Evolutionary conservation across 495 filamentous ascomycete genomes (phyloP), one percentile per base, ranked within the genome.

Genomic region (Bombardia bombarda): DNA sequence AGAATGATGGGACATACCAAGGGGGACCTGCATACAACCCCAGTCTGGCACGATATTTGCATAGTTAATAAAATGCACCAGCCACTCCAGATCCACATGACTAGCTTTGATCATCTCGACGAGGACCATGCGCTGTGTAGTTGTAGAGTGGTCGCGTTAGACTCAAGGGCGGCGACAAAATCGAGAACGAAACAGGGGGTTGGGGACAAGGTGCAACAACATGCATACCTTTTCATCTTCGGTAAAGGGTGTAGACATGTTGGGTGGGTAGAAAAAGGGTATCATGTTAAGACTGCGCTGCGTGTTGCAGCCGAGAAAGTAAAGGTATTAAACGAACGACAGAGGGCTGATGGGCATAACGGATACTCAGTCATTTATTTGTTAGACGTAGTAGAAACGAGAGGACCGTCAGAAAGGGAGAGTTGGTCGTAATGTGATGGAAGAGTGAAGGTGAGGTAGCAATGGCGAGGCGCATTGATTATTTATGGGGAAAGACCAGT

Each of bases 71-170:
- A 72, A 67, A n/a, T 65, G 84, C 34, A 72, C 59, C 20, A 72
- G 55, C 28, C 55, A 53, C 19, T 56, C 54, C 21, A 72, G 57
- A 30, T 74, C 65, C 47, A 77, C 62, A 20, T 60, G 52, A 60
- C 67, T 73, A 49, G 58, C 60, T 50, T 75, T 77, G 56, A 77
- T 66, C 47, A 69, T 72, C 62, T 77, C 72, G 55, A 66, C 68
- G 38, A 77, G 58, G 49, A 75, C 54, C 56, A 72, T 73, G 55
- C 73, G 70, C 73, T 77, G 58, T 33, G 39, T 14, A 33, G 14
- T 30, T 30, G 13, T 30, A 7, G 26, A 7, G 7, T 30, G 13
- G 26, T 7, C 26, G 26, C 7, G 26, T 13, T 7, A 30, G 7
- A 13, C 26, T 30, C 26, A 7, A 30, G 13, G 26, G 26, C 7